Conservation (phyloP, 2,329 filamentous ascomycete genomes). For the Beauveria sp. region DNA sequence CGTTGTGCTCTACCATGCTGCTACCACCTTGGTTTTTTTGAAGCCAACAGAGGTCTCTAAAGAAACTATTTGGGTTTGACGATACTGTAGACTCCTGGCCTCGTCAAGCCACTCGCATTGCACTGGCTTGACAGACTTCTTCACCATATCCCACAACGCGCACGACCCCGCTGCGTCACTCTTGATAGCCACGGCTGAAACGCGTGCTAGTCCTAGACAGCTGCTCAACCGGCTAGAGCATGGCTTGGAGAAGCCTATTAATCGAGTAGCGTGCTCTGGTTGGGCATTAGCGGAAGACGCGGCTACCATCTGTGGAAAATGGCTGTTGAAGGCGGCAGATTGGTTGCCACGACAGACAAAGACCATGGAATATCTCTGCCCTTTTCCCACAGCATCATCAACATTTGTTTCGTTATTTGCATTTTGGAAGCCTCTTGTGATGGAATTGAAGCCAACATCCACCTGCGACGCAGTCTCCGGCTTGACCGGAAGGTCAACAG, state of each 20-base stretch:
- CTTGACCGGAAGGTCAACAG: constrained; percentile 19
- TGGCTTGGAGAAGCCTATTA: constrained; percentile 55
- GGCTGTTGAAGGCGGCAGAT: constrained; percentile 49
- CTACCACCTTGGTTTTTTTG: constrained; percentile 19
- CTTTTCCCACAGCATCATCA: background rate
- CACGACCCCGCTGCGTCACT: constrained; percentile 48
- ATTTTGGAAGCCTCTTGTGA: constrained; percentile 50
- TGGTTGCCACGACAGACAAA: constrained; percentile 53
- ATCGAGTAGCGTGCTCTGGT: constrained; percentile 35
- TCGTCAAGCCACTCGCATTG: constrained; percentile 44
- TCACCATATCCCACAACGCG: constrained; percentile 49
- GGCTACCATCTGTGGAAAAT: constrained; percentile 49
- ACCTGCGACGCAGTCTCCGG: constrained; percentile 51
- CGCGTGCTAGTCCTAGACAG: constrained; percentile 53
- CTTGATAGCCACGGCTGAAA: constrained; percentile 55
- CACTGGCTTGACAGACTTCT: constrained; percentile 42
- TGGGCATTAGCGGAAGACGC: constrained; percentile 38
- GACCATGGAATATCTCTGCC: constrained; percentile 39
- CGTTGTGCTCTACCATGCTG: background rate
- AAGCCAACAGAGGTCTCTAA: constrained; percentile 28
- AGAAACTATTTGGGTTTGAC: constrained; percentile 26
- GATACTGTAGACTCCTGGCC: constrained; percentile 18
- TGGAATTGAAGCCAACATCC: constrained; percentile 56
- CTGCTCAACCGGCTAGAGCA: constrained; percentile 50
- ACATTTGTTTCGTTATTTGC: background rate